Base-by-base conservation (phyloP, 352 stramenopile species). In the Aphanomyces astaci region DNA sequence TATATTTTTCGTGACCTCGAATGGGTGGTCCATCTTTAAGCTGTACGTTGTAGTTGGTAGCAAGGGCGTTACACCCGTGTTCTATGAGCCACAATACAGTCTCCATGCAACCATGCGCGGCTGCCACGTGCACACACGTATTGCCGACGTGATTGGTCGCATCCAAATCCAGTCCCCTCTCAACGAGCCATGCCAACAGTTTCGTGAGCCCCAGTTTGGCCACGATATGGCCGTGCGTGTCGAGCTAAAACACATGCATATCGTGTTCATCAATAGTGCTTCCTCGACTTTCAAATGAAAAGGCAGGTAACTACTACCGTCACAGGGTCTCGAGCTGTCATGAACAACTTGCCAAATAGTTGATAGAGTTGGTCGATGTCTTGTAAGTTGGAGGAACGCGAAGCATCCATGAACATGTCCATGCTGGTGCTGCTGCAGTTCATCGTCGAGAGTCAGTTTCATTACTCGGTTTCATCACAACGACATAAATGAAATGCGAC, bases 321-420 rank as follows among this genome's bases (percentile, higher is more conserved):
- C 4, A 31, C 22, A 3, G 55, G 55, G 19, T 64, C 55, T 11
- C 36, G 9, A 9, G 30, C 55, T 19, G 33, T 64, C 15, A 64
- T 48, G 19, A 64, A 64, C 4, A 28, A 9, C 5, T 4, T 25
- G 55, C 55, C 55, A 28, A 46, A 32, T 4, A 28, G 9, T 10
- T 64, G n/a, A 32, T 64, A 64, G 9, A 64, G 25, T 24, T 54
- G 17, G 13, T 49, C 30, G 25, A 64, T 64, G 4, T 22, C 19
- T 49, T 10, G 17, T 10, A 49, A 11, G 25, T 64, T 32, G 33
- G 55, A 22, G 5, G 24, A 5, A 5, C 49, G 28, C 28, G 49
- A 56, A 5, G 49, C 49, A 15, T 56, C 7, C 28, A 56, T 33
- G 28, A 56, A 56, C 49, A 43, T n/a, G n/a, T n/a, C n/a, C n/a